phyloP scores from a whole-genome alignment of 139 green algal species.

The Chlamydomonas incerta region DNA sequence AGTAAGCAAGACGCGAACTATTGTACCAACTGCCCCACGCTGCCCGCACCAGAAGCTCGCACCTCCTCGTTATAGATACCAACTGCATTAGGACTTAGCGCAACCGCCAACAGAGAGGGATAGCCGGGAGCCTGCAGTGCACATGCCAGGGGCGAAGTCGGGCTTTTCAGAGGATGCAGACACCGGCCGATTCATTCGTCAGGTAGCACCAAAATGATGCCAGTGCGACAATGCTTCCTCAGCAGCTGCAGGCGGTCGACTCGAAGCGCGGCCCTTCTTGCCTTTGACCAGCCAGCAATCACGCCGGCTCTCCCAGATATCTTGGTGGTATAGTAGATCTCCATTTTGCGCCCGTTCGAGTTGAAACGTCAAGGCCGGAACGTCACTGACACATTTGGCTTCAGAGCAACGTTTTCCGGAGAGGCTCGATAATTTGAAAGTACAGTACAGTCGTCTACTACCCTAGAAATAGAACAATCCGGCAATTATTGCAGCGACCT shows the following conservation, averaged over 20 bases:
- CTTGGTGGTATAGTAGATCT: conserved; percentile 61
- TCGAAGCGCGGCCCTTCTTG: conserved; percentile 16
- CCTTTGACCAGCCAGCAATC: conserved; percentile 56
- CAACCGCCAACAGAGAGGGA: conserved; percentile 58
- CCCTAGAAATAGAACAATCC: no score
- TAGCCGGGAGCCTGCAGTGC: conserved; percentile 52
- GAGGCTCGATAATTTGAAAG: no score
- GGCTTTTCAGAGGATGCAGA: no score
- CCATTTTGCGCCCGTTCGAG: conserved; percentile 20
- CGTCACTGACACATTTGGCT: no score
- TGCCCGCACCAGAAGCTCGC: neutral
- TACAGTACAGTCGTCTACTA: no score
- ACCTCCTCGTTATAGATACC: conserved; percentile 68
- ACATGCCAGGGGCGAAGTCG: neutral
- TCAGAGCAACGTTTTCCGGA: no score
- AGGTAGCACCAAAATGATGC: neutral
- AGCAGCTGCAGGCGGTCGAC: no score
- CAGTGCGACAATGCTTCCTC: neutral
- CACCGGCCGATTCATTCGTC: no score
- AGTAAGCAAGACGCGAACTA: neutral
- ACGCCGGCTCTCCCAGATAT: conserved; percentile 43
- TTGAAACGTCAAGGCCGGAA: no score
- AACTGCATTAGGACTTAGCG: conserved; percentile 54
- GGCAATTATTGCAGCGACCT: no score
- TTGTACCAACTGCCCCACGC: no score